Conservation (phyloP, 2,329 filamentous ascomycete species). For the Emergomyces africanus region DNA sequence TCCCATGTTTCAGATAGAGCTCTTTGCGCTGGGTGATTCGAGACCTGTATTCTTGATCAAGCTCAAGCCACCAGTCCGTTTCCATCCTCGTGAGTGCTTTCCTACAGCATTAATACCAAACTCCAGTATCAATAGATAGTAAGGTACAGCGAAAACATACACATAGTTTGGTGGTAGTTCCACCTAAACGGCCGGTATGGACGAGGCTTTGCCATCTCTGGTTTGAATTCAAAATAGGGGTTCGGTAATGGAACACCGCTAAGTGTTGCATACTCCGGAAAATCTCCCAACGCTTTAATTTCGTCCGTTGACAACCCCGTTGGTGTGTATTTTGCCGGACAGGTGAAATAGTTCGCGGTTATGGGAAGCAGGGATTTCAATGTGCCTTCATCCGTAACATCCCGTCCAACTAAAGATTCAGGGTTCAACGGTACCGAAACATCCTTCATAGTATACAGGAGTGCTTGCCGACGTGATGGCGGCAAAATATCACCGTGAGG, state of each 20-base stretch:
- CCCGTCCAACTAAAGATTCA: constrained; percentile 7
- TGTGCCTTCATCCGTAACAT: constrained; percentile 20
- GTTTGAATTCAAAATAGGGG: constrained; percentile 52
- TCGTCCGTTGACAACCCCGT: constrained; percentile 61
- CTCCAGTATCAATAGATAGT: not conserved
- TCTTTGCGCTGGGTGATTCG: constrained; percentile 56
- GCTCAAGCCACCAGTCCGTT: constrained; percentile 77
- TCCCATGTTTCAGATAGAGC: constrained; percentile 51
- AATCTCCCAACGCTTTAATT: constrained; percentile 57
- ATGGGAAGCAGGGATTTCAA: constrained; percentile 28
- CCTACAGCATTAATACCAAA: constrained; percentile 2
- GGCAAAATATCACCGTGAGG: not conserved
- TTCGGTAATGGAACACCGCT: constrained; percentile 61
- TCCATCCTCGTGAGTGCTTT: constrained; percentile 66
- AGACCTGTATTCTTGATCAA: constrained; percentile 58
- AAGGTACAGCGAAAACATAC: constrained; percentile 38
- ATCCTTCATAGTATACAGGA: not conserved
- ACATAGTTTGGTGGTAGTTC: constrained; percentile 85
- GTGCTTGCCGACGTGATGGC: not conserved
- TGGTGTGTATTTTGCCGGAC: constrained; percentile 40
- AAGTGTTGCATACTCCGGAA: constrained; percentile 64
- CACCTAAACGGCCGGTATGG: constrained; percentile 74
- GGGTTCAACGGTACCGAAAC: constrained; percentile 1
- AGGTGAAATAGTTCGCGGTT: constrained; percentile 26
- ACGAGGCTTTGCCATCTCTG: constrained; percentile 53